Evolutionary conservation across 179 eudicot genomes (phyloP).

Genomic region (Patellifolia procumbens): DNA sequence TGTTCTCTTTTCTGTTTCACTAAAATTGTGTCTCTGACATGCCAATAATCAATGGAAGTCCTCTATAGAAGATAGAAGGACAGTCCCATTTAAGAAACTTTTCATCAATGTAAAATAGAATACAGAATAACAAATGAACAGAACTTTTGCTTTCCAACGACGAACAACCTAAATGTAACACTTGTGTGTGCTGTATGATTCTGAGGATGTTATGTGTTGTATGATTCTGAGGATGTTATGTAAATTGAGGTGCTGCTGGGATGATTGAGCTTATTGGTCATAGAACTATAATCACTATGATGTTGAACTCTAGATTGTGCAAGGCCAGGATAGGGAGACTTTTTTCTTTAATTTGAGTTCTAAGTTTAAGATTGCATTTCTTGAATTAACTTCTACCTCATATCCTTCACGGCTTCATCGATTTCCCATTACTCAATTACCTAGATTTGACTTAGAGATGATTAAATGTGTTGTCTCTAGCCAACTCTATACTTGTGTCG

Average conservation of each 20-base stretch:
- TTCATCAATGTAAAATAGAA: not conserved
- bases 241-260: constrained; percentile 1
- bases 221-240: not conserved
- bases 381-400: not conserved
- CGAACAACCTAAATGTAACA: not conserved
- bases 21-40: not conserved
- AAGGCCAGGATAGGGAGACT: not conserved
- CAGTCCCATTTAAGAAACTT: not conserved
- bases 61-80: not conserved
- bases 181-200: not conserved
- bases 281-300: not conserved
- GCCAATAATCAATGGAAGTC: not conserved
- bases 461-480: not conserved
- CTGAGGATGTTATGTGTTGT: not conserved
- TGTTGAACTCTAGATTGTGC: not conserved
- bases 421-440: not conserved
- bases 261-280: not conserved
- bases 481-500: not conserved
- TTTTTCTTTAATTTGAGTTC: not conserved
- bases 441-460: not conserved
- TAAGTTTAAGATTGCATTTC: not conserved
- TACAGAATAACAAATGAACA: not conserved
- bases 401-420: not conserved
- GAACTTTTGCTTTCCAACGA: not conserved
- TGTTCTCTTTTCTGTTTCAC: not conserved